phyloP scores from a whole-genome alignment of 768 basidiomycete genomes.

The Pisolithus microcarpus region DNA sequence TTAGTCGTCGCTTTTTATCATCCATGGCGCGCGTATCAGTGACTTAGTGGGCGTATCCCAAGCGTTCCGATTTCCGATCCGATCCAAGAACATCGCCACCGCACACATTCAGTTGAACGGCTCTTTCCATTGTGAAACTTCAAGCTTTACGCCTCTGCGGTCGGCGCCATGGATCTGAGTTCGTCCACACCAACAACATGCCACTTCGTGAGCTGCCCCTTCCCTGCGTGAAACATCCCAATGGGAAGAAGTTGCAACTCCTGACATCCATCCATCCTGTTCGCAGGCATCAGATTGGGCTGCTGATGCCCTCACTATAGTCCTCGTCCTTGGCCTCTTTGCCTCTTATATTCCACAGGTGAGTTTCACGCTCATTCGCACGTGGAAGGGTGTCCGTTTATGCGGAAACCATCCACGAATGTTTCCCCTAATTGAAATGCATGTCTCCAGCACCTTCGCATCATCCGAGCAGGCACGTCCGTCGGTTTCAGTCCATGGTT shows the following conservation, averaged over 20 bases:
- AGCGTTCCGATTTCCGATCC: not conserved
- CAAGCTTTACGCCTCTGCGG: not conserved
- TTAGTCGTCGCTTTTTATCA: constrained; percentile 34
- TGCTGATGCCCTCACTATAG: constrained; percentile 51
- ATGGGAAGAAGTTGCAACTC: not conserved
- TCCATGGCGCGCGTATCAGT: not conserved
- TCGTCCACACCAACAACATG: constrained; percentile 7
- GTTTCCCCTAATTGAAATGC: no score
- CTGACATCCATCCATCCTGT: not conserved
- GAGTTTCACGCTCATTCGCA: constrained; percentile 2
- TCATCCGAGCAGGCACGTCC: constrained; percentile 68
- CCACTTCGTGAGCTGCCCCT: constrained; percentile 12
- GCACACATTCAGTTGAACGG: no score
- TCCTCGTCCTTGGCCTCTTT: constrained; percentile 66
- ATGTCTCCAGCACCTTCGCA: constrained; percentile 58
- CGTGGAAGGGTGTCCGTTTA: no score
- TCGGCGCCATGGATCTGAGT: not conserved
- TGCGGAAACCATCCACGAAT: no score
- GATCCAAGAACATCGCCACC: not conserved
- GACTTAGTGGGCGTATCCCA: not conserved
- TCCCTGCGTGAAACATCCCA: not conserved
- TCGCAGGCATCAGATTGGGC: constrained; percentile 67
- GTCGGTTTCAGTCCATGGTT: constrained; percentile 93
- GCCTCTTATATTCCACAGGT: constrained; percentile 85
- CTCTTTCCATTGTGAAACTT: no score